Evolutionary conservation across 805 yeast species (phyloP), one percentile per base, ranked within the genome.

Genomic region (Zygoascus bituminiphila): DNA sequence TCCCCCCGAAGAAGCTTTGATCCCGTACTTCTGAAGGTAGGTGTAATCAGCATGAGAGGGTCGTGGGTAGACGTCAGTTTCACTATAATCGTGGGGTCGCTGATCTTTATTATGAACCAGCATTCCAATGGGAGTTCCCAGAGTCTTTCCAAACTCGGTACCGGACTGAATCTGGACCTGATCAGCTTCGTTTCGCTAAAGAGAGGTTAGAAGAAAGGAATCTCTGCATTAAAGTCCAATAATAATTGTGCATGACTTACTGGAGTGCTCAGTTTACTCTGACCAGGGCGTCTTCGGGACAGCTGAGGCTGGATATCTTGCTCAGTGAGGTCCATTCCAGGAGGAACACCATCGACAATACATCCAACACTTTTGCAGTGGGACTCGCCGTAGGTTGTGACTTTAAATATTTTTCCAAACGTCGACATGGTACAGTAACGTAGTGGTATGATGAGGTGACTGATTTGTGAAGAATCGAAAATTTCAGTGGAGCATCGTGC

Each of bases 11-110:
- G 95, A 79, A 4, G 97, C 94, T 70, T 93, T 93, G 57, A 81
- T 76, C 39, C 96, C 95, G 70, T 93, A 93, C 69, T 93, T 93
- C 55, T 77, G 74, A 62, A 86, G 73, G 69, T 93, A 93, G 20
- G 98, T 93, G 76, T 75, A 88, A 68, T 93, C 98, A 17, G 98
- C 98, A 68, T 93, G 98, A 25, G 96, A 86, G 23, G 98, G 98
- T 68, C 98, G 81, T 57, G 98, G 98, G 71, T 81, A 93, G 56
- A 84, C 75, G 65, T 89, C 98, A 68, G 95, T 93, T 62, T 91
- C 98, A 22, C 86, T 77, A 74, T 93, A 93, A 68, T 93, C 98
- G 56, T 88, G 80, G 10, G 98, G 98, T 63, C 98, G 79, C 66
- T 93, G 98, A 70, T 93, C 98, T 71, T 93, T 88, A 67, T 93